Evolutionary conservation across 257 asterid genomes (phyloP).

Genomic region (Nicotiana otophora): DNA sequence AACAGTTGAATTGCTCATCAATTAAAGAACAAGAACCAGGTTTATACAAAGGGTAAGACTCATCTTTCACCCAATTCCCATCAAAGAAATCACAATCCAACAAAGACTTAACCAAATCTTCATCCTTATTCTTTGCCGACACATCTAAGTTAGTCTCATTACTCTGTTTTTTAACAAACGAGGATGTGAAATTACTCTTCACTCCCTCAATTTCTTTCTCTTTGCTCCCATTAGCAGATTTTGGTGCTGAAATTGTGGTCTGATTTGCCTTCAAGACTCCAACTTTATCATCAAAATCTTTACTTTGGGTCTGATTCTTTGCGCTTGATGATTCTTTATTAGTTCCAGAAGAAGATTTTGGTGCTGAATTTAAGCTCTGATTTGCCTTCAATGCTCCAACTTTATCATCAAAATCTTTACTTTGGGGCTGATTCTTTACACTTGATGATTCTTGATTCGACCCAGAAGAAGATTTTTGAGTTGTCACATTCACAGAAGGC

Average conservation of each 20-base stretch:
- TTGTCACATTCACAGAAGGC: conserved; percentile 20
- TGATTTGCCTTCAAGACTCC: conserved; percentile 10
- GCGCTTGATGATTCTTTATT: not conserved
- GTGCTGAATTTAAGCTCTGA: too few relatives aligned
- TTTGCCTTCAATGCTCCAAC: not conserved
- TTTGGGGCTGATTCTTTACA: not conserved
- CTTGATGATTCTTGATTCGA: not conserved
- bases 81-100: conserved; percentile 38
- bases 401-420: conserved; percentile 4
- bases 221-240: not conserved
- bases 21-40: conserved; percentile 52
- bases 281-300: conserved; percentile 1
- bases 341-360: not conserved
- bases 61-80: conserved; percentile 65
- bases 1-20: conserved; percentile 53
- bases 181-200: not conserved
- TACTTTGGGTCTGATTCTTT: not conserved
- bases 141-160: not conserved
- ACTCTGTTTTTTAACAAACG: conserved; percentile 9
- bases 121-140: not conserved
- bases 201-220: conserved; percentile 3
- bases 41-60: conserved; percentile 39
- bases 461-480: not conserved
- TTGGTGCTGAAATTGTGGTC: not conserved
- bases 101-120: conserved; percentile 15